Percentiles rank a stretch among this genome's conserved stretches.
These are phyloP conservation scores for Fusarium humuli DNA, from an alignment of 2,329 filamentous ascomycete genomes.

Conservation along the genomic window DNA sequence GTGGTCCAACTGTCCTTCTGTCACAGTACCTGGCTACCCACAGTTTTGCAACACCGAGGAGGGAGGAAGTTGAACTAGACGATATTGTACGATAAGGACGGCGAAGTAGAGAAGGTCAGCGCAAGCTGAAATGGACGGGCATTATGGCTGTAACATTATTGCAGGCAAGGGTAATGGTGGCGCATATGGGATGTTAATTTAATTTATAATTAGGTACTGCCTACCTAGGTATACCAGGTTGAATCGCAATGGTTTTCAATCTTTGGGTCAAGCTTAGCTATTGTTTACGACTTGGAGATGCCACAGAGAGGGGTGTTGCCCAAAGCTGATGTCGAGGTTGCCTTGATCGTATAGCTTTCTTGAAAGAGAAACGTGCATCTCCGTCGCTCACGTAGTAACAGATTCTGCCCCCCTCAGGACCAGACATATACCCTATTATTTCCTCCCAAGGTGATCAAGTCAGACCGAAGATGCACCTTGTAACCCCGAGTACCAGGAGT, in stretches of 20 bases:
- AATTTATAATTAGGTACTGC: not conserved
- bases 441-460: not conserved
- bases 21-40: constrained; percentile 27
- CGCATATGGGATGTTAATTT: not conserved
- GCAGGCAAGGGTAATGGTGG: not conserved
- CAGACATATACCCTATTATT: not conserved
- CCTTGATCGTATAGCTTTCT: constrained; percentile 1
- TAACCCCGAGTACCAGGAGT: constrained; percentile 8
- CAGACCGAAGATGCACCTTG: constrained; percentile 21
- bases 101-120: constrained; percentile 23
- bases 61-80: not conserved
- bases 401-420: not conserved
- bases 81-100: constrained; percentile 17
- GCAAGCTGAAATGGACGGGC: constrained; percentile 13
- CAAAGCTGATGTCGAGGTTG: not conserved
- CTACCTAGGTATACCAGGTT: not conserved
- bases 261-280: not conserved
- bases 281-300: too few relatives aligned
- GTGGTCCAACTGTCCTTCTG: constrained; percentile 34
- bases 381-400: not conserved
- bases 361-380: not conserved
- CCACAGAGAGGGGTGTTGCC: not conserved
- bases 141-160: not conserved
- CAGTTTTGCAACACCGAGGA: constrained; percentile 12
- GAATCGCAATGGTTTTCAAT: not conserved